Evolutionary conservation across 179 eudicot genomes (phyloP).

Genomic region (Beta macrorhiza): DNA sequence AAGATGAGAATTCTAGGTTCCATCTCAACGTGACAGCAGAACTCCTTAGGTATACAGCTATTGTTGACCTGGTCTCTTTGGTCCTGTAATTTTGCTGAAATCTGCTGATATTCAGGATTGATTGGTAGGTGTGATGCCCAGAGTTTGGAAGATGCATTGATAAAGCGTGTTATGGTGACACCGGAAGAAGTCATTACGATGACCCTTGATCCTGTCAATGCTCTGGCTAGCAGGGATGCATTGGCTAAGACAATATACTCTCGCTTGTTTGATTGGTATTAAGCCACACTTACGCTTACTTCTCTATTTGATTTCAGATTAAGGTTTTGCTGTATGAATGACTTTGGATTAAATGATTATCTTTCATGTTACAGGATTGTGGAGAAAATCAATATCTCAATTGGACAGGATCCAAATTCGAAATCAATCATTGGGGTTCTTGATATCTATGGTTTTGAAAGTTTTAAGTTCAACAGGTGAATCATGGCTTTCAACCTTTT

Average conservation of each 20-base stretch:
- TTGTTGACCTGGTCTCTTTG: constrained; percentile 1
- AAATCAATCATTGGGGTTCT: constrained; percentile 91
- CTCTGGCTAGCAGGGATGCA: constrained; percentile 85
- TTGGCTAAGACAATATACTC: constrained; percentile 88
- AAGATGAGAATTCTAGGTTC: constrained; percentile 43
- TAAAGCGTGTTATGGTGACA: constrained; percentile 93
- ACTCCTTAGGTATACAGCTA: constrained; percentile 38
- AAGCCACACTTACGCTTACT: not conserved
- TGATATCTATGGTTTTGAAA: constrained; percentile 98
- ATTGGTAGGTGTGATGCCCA: constrained; percentile 74
- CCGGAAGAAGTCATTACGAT: constrained; percentile 95
- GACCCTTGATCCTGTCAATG: constrained; percentile 83
- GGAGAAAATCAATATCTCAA: constrained; percentile 87
- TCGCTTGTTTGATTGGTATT: constrained; percentile 88
- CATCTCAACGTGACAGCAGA: constrained; percentile 46
- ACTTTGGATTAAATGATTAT: constrained; percentile 1
- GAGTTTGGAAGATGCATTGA: constrained; percentile 81
- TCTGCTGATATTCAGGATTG: constrained; percentile 26
- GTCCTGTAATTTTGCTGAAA: constrained; percentile 7
- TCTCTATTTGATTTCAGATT: constrained; percentile 1
- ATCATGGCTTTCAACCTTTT: not conserved
- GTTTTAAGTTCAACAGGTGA: constrained; percentile 96
- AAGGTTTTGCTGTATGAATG: not conserved
- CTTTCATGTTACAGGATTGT: constrained; percentile 65
- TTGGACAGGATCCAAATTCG: constrained; percentile 88